These are phyloP conservation scores for Xylaria sp. DNA, from an alignment of 2,329 filamentous ascomycete genomes.

Conservation along the genomic window DNA sequence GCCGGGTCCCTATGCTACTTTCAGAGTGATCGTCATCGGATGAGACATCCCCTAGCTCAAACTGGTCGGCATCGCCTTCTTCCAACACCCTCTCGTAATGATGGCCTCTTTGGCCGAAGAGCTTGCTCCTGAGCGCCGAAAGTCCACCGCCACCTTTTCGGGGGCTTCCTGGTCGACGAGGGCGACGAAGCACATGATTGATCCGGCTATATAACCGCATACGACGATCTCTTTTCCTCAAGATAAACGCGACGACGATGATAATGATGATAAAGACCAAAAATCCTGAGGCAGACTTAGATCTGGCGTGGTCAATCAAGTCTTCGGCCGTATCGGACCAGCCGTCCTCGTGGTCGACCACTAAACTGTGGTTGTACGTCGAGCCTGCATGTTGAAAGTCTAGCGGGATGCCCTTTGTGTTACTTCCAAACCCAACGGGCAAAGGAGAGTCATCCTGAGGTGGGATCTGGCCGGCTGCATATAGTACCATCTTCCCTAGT, in stretches of 20 bases:
- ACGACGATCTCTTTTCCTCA: slow-evolving; percentile 80
- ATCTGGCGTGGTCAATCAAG: slow-evolving; percentile 69
- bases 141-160: slow-evolving; percentile 54
- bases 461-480: slow-evolving; percentile 87
- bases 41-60: slow-evolving; percentile 75
- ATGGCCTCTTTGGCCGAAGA: slow-evolving; percentile 64
- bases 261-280: slow-evolving; percentile 79
- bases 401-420: slow-evolving; percentile 67
- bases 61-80: slow-evolving; percentile 74
- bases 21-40: slow-evolving; percentile 70
- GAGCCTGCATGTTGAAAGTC: slow-evolving; percentile 88
- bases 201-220: slow-evolving; percentile 64
- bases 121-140: slow-evolving; percentile 60
- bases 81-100: slow-evolving; percentile 86
- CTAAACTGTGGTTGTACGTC: slow-evolving; percentile 45
- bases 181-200: slow-evolving; percentile 48
- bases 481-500: slow-evolving; percentile 92
- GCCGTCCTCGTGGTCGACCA: slow-evolving; percentile 54
- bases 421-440: slow-evolving; percentile 92
- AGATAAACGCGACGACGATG: slow-evolving; percentile 70
- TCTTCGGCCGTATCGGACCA: slow-evolving; percentile 59
- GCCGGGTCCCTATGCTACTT: slow-evolving; percentile 56
- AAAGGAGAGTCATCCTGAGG: slow-evolving; percentile 61
- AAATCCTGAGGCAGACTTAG: slow-evolving; percentile 74
- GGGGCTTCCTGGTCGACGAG: slow-evolving; percentile 52